Evolutionary conservation across 148 eudicot species (phyloP), one percentile per base, ranked within the genome.

Genomic region (Camellia lanceoleosa): DNA sequence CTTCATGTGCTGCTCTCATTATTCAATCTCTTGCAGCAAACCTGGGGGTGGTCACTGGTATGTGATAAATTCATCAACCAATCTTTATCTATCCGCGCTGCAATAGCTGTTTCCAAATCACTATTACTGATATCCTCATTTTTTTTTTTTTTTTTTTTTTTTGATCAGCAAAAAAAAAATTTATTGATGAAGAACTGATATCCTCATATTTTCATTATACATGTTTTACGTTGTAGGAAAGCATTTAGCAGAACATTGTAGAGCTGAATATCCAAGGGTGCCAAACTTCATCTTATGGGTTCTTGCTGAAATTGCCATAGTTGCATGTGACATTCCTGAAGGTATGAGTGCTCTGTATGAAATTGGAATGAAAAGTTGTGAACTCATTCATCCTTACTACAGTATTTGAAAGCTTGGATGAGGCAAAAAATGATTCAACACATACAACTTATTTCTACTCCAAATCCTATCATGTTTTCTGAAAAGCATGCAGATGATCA

Each of bases 221-320:
- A 44, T 67, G 41, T 68, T 58, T 52, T 73, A 42, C 59, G 10
- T 78, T 85, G 60, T 86, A 96, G 99, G 98, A 76, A 96, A 94
- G 85, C 99, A 96, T 89, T 84, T 96, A 85, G 99, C 99, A n/a
- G 99, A 96, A 87, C 99, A 96, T 82, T 96, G 99, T 77, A 88
- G 91, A 77, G 78, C 78, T 68, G 98, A 96, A 78, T 96, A 96
- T 85, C 84, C 97, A 47, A 94, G 83, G 81, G 88, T 90, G 86
- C 95, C 99, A 30, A 96, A 96, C 79, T 94, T 92, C 75, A 86
- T 94, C 74, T 81, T 96, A 79, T 96, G 99, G 99, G 69, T 96
- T 85, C 88, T 96, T 80, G 98, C 99, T 78, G 99, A 96, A 92
- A 86, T 91, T 70, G 83, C 98, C 51, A 86, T 96, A 76, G 97